phyloP scores from a whole-genome alignment of 2,329 filamentous ascomycete genomes.

The Fusarium scirpi region DNA sequence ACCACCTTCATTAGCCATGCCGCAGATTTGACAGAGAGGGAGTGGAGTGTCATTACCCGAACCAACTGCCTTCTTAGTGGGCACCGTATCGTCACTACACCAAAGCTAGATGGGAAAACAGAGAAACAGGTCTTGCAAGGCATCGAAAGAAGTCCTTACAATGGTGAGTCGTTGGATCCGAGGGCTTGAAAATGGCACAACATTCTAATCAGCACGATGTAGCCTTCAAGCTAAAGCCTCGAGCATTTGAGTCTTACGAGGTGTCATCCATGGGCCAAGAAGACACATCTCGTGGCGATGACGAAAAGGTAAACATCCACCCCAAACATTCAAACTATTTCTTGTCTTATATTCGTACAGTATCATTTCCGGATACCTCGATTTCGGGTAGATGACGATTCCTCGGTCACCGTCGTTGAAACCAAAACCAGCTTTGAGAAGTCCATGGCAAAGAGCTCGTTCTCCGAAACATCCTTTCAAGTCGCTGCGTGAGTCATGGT shows the following conservation, averaged over 20 bases:
- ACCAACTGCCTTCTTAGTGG: background rate
- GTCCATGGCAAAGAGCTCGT: background rate
- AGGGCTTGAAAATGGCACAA: too few species aligned
- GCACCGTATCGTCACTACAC: background rate
- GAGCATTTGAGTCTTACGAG: background rate
- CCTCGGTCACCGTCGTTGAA: background rate
- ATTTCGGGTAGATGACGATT: background rate
- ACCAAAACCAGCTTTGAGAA: background rate
- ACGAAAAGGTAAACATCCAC: background rate
- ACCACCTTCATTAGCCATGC: background rate
- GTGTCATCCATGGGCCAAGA: background rate
- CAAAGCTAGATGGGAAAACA: background rate
- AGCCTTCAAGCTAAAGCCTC: background rate
- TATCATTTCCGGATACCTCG: background rate
- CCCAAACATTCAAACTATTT: background rate
- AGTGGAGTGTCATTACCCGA: background rate
- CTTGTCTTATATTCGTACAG: background rate
- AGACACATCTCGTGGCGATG: background rate
- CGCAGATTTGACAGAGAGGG: background rate
- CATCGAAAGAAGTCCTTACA: background rate
- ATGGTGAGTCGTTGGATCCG: background rate
- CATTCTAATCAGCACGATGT: too few species aligned
- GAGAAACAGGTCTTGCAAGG: background rate
- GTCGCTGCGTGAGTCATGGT: background rate
- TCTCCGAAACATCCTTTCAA: background rate